Conservation (phyloP, 371 early-diverging fungal species). For the Rhizopus sp. region DNA sequence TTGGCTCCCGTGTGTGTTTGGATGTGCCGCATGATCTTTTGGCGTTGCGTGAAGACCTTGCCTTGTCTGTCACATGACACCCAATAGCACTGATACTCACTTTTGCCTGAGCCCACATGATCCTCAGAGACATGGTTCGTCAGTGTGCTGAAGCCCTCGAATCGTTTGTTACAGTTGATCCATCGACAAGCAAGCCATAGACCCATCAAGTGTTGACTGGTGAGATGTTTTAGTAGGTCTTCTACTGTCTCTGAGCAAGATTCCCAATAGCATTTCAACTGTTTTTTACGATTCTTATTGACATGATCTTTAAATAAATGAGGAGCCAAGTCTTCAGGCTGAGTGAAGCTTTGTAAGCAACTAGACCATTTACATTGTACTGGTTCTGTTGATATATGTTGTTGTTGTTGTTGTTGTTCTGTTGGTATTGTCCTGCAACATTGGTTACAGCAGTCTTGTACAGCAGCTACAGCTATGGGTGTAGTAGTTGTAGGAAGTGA, state of each 20-base stretch:
- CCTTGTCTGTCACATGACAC: constrained; percentile 69
- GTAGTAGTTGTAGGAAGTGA: constrained; percentile 2
- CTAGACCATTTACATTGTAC: constrained; percentile 77
- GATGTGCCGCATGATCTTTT: constrained; percentile 85
- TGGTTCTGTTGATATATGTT: not conserved
- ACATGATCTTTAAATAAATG: constrained; percentile 81
- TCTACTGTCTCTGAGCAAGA: constrained; percentile 62
- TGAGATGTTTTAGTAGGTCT: constrained; percentile 69
- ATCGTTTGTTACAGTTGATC: constrained; percentile 55
- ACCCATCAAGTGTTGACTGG: constrained; percentile 52
- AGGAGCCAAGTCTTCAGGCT: constrained; percentile 76
- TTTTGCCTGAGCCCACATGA: constrained; percentile 75
- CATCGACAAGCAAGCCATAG: constrained; percentile 62
- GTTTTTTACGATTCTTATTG: constrained; percentile 46
- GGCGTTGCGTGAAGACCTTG: constrained; percentile 71
- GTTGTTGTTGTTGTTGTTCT: not conserved
- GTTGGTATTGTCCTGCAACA: constrained; percentile 21
- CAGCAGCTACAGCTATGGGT: constrained; percentile 23
- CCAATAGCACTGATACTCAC: constrained; percentile 84
- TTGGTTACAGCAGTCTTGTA: constrained; percentile 24
- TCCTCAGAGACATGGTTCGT: constrained; percentile 72
- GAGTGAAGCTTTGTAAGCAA: constrained; percentile 74
- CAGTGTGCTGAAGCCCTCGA: constrained; percentile 65
- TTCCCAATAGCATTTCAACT: constrained; percentile 74
- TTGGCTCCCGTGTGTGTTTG: constrained; percentile 87